Evolutionary conservation across 2,329 filamentous ascomycete genomes (phyloP).

Genomic region (Boeremia lycopersici): DNA sequence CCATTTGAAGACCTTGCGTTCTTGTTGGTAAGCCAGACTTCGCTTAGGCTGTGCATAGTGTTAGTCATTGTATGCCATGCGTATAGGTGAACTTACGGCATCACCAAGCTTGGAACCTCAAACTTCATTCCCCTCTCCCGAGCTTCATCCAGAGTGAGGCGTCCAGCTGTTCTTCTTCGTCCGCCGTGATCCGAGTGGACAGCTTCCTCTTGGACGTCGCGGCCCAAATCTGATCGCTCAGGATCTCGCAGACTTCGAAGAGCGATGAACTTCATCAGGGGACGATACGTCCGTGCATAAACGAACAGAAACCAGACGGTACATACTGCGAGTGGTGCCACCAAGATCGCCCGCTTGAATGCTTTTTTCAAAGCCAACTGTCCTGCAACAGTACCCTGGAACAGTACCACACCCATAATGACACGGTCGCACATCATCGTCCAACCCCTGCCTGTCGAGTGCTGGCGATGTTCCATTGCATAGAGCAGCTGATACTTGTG

Average conservation of each 20-base stretch:
- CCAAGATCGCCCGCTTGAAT: slow-evolving; percentile 72
- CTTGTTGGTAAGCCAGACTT: slow-evolving; percentile 66
- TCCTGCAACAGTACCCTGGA: slow-evolving; percentile 89
- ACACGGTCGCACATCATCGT: slow-evolving; percentile 94
- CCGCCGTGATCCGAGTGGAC: slow-evolving; percentile 18
- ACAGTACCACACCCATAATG: slow-evolving; percentile 82
- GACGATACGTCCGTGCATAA: slow-evolving; percentile 80
- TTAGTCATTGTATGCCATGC: slow-evolving; percentile 10
- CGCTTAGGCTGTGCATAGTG: slow-evolving; percentile 60
- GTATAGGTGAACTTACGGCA: slow-evolving; percentile 60
- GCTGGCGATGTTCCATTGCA: slow-evolving; percentile 96
- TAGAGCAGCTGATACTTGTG: slow-evolving; percentile 98
- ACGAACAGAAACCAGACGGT: slow-evolving; percentile 91
- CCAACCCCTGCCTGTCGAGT: slow-evolving; percentile 93
- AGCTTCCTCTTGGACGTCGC: slow-evolving; percentile 52
- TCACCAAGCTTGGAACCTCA: slow-evolving; percentile 75
- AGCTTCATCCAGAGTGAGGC: slow-evolving; percentile 74
- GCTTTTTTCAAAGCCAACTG: slow-evolving; percentile 77
- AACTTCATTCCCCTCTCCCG: slow-evolving; percentile 73
- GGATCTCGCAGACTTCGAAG: slow-evolving; percentile 78
- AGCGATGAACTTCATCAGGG: slow-evolving; percentile 90
- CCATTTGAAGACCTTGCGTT: slow-evolving; percentile 28
- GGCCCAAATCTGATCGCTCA: slow-evolving; percentile 57
- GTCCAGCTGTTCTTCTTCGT: slow-evolving; percentile 14
- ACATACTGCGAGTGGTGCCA: slow-evolving; percentile 76